These are phyloP conservation scores for Aspergillus quadricinctus DNA, from an alignment of 2,329 filamentous ascomycete species.

Conservation along the genomic window DNA sequence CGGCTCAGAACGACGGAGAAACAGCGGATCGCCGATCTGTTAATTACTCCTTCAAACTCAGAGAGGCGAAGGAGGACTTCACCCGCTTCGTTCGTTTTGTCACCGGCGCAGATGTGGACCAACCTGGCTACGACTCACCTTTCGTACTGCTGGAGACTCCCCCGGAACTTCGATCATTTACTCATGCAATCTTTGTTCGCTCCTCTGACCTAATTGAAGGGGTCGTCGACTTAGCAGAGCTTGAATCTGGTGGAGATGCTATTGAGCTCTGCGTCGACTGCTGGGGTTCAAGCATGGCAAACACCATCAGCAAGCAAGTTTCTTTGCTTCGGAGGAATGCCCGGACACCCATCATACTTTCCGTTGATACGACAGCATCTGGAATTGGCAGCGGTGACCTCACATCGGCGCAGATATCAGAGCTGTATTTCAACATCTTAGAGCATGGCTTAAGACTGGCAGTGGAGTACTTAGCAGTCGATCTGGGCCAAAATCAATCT, in stretches of 20 bases:
- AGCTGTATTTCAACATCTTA: constrained; percentile 32
- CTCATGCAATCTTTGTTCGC: constrained; percentile 38
- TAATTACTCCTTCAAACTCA: constrained; percentile 46
- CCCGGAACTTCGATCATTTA: constrained; percentile 52
- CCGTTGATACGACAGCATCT: constrained; percentile 42
- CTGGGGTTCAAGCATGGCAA: constrained; percentile 50
- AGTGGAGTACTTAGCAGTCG: constrained; percentile 38
- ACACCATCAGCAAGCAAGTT: constrained; percentile 52
- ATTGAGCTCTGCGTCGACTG: constrained; percentile 58
- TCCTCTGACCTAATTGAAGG: constrained; percentile 32
- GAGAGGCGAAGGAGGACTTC: constrained; percentile 57
- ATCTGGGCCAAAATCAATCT: constrained; percentile 30
- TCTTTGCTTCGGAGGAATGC: constrained; percentile 55
- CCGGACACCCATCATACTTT: constrained; percentile 54
- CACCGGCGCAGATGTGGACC: constrained; percentile 50
- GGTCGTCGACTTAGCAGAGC: constrained; percentile 44
- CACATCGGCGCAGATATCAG: constrained; percentile 6
- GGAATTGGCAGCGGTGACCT: constrained; percentile 10
- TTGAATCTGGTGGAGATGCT: constrained; percentile 57
- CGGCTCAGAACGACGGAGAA: constrained; percentile 23
- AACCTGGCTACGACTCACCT: constrained; percentile 55
- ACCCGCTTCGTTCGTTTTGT: constrained; percentile 56
- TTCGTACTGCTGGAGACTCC: constrained; percentile 58
- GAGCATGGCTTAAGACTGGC: constrained; percentile 38
- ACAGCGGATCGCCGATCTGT: constrained; percentile 43